Evolutionary conservation across 1,284 basidiomycete species (phyloP).

Genomic region (Tranzscheliella williamsii): DNA sequence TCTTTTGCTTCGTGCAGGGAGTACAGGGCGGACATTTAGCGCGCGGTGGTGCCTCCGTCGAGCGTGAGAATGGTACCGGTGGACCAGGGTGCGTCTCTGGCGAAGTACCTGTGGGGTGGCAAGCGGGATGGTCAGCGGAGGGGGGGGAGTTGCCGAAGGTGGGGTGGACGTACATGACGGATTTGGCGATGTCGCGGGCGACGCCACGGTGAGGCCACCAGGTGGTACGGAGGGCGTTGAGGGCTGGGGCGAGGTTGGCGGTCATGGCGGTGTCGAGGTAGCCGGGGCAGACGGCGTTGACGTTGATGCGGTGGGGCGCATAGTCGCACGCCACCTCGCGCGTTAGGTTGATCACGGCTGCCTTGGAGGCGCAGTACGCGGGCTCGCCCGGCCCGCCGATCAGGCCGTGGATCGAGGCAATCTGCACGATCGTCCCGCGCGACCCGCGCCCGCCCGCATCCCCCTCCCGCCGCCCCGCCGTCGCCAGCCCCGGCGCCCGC

Average conservation of each 20-base stretch:
- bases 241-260: conserved; percentile 14
- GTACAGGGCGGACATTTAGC: conserved; percentile 5
- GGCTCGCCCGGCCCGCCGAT: conserved; percentile 38
- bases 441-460: conserved; percentile 36
- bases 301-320: conserved; percentile 31
- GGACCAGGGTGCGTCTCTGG: conserved; percentile 32
- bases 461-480: conserved; percentile 10
- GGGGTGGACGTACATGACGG: conserved; percentile 16
- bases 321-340: conserved; percentile 38
- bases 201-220: conserved; percentile 38
- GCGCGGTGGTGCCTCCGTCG: conserved; percentile 39
- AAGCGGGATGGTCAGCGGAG: not conserved
- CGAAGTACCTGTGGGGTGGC: conserved; percentile 29
- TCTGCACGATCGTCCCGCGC: conserved; percentile 34
- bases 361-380: conserved; percentile 32
- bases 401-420: conserved; percentile 34
- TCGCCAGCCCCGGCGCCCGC: conserved; percentile 12
- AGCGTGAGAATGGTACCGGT: conserved; percentile 40
- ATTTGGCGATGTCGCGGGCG: conserved; percentile 28
- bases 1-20: too few species aligned
- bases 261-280: conserved; percentile 41
- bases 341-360: conserved; percentile 34
- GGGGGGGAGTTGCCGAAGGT: too few species aligned
- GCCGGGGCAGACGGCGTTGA: conserved; percentile 37
- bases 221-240: conserved; percentile 11